Percentiles rank a stretch among this genome's conserved stretches.
Conservation (phyloP, 305 asterid genomes). For the Coffea humblotiana region DNA sequence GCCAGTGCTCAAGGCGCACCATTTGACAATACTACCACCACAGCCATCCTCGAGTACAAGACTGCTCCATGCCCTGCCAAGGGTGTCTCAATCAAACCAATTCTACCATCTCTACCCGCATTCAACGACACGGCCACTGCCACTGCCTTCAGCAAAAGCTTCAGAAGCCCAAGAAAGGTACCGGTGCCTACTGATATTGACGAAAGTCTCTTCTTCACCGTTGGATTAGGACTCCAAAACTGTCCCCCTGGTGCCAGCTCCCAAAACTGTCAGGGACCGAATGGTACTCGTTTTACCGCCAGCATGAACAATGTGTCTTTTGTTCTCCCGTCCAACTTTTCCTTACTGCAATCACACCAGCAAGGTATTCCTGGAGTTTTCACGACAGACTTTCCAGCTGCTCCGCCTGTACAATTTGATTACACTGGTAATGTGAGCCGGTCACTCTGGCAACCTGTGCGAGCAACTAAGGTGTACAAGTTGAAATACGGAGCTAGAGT, state of each 20-base stretch:
- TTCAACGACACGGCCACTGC: conserved; percentile 73
- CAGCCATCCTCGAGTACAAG: conserved; percentile 74
- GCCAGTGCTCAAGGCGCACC: conserved; percentile 85
- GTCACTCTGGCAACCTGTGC: conserved; percentile 62
- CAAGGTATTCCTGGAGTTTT: conserved; percentile 74
- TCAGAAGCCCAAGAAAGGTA: conserved; percentile 56
- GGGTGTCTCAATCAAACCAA: conserved; percentile 38
- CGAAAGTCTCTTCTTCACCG: conserved; percentile 63
- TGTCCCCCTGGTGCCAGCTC: conserved; percentile 54
- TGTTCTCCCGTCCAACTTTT: conserved; percentile 62
- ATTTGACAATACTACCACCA: conserved; percentile 81
- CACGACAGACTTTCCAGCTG: conserved; percentile 69
- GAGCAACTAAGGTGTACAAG: conserved; percentile 57
- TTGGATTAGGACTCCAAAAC: conserved; percentile 65
- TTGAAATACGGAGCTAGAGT: conserved; percentile 66
- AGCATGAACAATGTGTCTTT: conserved; percentile 81
- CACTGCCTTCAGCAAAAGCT: conserved; percentile 65
- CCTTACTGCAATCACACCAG: conserved; percentile 74
- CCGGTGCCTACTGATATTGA: conserved; percentile 65
- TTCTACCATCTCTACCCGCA: conserved; percentile 60
- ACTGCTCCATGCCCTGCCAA: conserved; percentile 54
- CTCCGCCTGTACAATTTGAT: conserved; percentile 63
- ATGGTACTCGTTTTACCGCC: conserved; percentile 72
- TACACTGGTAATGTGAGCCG: conserved; percentile 78
- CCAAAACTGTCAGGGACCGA: conserved; percentile 76